These are phyloP conservation scores for Voacanga thouarsii DNA, from an alignment of 257 asterid species.

Conservation along the genomic window DNA sequence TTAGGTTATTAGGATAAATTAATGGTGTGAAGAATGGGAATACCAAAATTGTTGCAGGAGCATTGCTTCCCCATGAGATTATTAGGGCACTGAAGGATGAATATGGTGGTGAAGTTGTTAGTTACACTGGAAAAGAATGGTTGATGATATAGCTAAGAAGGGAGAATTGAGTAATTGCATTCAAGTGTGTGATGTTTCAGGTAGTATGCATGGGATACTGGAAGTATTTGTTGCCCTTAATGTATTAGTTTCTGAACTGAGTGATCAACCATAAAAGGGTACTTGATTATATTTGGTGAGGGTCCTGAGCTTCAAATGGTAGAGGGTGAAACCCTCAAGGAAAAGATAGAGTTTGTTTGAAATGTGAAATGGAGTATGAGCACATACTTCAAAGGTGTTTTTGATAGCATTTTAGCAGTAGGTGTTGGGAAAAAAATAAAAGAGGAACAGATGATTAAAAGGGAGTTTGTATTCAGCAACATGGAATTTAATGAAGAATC, in stretches of 20 bases:
- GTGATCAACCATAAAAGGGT: constrained; percentile 62
- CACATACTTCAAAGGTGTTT: constrained; percentile 47
- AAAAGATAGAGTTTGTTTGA: constrained; percentile 33
- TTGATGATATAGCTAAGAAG: too few relatives aligned
- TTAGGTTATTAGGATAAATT: too few relatives aligned
- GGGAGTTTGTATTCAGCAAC: constrained; percentile 51
- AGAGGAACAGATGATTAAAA: constrained; percentile 42
- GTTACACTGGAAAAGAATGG: too few relatives aligned
- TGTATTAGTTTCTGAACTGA: constrained; percentile 42
- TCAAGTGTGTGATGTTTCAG: too few relatives aligned
- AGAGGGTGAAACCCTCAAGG: constrained; percentile 30
- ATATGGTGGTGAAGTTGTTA: too few relatives aligned
- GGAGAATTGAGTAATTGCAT: too few relatives aligned
- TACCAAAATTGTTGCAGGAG: constrained; percentile 47
- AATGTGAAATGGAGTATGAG: constrained; percentile 35
- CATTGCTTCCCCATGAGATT: constrained; percentile 58
- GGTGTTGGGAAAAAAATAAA: constrained; percentile 30
- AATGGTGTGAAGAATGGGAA: constrained; percentile 52
- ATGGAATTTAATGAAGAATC: too few relatives aligned
- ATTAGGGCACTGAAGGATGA: too few relatives aligned
- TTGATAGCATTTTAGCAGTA: constrained; percentile 41
- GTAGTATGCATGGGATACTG: too few relatives aligned
- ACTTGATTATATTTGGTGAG: constrained; percentile 44
- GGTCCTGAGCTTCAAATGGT: constrained; percentile 39
- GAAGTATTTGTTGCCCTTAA: constrained; percentile 56